Evolutionary conservation across 495 filamentous ascomycete species (phyloP).

Genomic region (Xylaria longipes): DNA sequence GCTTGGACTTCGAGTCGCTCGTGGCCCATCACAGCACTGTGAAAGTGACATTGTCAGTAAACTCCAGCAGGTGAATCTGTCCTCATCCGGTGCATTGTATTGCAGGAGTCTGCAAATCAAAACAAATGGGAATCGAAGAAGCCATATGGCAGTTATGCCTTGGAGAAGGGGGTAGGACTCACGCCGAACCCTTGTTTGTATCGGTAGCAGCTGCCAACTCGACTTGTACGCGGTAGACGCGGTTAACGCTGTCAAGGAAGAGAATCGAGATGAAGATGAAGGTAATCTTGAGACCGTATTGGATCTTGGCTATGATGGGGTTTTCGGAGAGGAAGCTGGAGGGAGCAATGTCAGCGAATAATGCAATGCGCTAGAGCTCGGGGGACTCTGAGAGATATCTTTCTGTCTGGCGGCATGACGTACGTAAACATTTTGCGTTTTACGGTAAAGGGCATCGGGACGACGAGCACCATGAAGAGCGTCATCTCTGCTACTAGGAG

Average conservation of each 20-base stretch:
- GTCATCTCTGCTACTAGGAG: slow-evolving; percentile 93
- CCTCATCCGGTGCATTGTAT: neutral
- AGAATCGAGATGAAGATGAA: slow-evolving; percentile 98
- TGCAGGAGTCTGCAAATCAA: slow-evolving; percentile 12
- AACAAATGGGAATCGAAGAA: neutral
- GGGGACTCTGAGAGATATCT: neutral
- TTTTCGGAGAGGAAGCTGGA: slow-evolving; percentile 80
- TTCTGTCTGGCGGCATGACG: slow-evolving; percentile 27
- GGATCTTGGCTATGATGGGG: slow-evolving; percentile 61
- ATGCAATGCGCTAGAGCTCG: neutral
- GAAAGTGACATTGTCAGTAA: slow-evolving; percentile 31
- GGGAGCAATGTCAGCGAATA: slow-evolving; percentile 11
- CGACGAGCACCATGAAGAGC: slow-evolving; percentile 88
- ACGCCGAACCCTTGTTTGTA: slow-evolving; percentile 36
- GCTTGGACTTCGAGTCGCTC: slow-evolving; percentile 98
- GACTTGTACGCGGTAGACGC: slow-evolving; percentile 93
- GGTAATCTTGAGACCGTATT: slow-evolving; percentile 76
- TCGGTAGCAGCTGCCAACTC: slow-evolving; percentile 72
- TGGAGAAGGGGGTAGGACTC: slow-evolving; percentile 21
- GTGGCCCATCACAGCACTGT: slow-evolving; percentile 73
- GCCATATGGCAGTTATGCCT: neutral
- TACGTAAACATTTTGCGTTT: slow-evolving; percentile 91
- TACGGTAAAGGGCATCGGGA: slow-evolving; percentile 86
- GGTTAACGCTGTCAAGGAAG: slow-evolving; percentile 98
- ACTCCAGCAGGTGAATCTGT: neutral